phyloP scores from a whole-genome alignment of 2,329 filamentous ascomycete genomes.

The Teratosphaeria gauchensis region DNA sequence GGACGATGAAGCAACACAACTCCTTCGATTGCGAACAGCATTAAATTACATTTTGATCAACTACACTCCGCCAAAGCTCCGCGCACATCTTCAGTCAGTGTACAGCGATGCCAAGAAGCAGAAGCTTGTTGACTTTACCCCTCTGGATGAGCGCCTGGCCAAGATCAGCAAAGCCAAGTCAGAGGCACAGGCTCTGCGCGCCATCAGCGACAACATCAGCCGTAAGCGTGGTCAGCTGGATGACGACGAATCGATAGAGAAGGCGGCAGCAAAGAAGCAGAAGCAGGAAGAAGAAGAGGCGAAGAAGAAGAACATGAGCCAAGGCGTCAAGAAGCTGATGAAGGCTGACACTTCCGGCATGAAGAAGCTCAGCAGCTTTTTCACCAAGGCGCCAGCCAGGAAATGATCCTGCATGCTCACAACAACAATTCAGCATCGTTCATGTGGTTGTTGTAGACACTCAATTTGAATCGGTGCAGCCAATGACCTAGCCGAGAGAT shows the following conservation, averaged over 20 bases:
- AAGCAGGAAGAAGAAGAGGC: constrained; percentile 84
- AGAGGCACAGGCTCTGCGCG: constrained; percentile 60
- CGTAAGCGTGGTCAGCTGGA: constrained; percentile 50
- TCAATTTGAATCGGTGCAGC: not conserved
- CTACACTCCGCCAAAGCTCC: constrained; percentile 46
- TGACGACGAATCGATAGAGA: constrained; percentile 53
- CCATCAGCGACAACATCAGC: constrained; percentile 58
- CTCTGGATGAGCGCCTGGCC: constrained; percentile 60
- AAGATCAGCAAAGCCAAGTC: constrained; percentile 58
- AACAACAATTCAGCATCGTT: not conserved
- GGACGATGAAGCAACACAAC: constrained; percentile 32
- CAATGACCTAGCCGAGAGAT: not conserved
- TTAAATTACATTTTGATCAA: constrained; percentile 55
- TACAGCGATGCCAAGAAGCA: constrained; percentile 27
- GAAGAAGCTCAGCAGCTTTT: constrained; percentile 96
- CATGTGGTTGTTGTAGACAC: not conserved
- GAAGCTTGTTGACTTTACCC: constrained; percentile 51
- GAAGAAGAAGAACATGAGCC: constrained; percentile 69
- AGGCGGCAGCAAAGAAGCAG: constrained; percentile 68
- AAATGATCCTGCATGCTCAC: not conserved
- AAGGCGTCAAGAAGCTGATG: constrained; percentile 67
- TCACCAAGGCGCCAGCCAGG: constrained; percentile 51
- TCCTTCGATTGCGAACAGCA: constrained; percentile 56
- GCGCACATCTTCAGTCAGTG: constrained; percentile 32
- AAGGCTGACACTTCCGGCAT: constrained; percentile 89